phyloP scores from a whole-genome alignment of 2,329 filamentous ascomycete species.

The Daldinia eschscholtzii region DNA sequence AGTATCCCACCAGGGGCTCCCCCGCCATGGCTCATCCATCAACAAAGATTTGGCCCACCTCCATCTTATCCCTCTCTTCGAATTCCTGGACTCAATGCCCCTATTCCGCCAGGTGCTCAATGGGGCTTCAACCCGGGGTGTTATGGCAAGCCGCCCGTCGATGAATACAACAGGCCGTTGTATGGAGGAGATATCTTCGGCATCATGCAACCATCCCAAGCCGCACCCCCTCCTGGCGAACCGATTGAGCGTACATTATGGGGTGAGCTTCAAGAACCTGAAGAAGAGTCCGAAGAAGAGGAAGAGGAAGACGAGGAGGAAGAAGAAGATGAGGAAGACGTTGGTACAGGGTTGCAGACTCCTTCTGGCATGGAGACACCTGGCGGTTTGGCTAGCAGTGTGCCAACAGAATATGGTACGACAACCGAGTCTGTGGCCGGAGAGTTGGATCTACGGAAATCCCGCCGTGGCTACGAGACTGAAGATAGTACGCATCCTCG shows the following conservation, averaged over 20 bases:
- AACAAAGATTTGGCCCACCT: conserved; percentile 92
- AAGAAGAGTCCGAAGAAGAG: conserved; percentile 71
- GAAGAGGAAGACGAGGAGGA: conserved; percentile 80
- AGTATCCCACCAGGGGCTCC: conserved; percentile 94
- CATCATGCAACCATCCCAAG: conserved; percentile 64
- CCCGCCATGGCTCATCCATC: conserved; percentile 96
- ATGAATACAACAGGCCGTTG: conserved; percentile 90
- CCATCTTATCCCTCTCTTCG: conserved; percentile 96
- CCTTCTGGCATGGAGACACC: conserved; percentile 84
- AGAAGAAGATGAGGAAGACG: conserved; percentile 72
- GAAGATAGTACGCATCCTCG: conserved; percentile 82
- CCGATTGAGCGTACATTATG: conserved; percentile 88
- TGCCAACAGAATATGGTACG: conserved; percentile 82
- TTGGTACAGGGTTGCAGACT: conserved; percentile 76
- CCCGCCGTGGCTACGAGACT: conserved; percentile 85
- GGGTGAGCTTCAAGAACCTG: conserved; percentile 84
- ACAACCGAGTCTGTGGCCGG: conserved; percentile 79
- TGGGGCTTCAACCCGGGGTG: conserved; percentile 98
- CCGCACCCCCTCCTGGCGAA: conserved; percentile 69
- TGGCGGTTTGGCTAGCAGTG: conserved; percentile 81
- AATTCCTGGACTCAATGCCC: conserved; percentile 93
- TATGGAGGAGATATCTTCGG: conserved; percentile 97
- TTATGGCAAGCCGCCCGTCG: conserved; percentile 94
- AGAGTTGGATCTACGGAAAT: conserved; percentile 92
- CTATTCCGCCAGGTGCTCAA: conserved; percentile 85